Conservation (phyloP, 768 basidiomycete species). For the Cystofilobasidium capitatum region DNA sequence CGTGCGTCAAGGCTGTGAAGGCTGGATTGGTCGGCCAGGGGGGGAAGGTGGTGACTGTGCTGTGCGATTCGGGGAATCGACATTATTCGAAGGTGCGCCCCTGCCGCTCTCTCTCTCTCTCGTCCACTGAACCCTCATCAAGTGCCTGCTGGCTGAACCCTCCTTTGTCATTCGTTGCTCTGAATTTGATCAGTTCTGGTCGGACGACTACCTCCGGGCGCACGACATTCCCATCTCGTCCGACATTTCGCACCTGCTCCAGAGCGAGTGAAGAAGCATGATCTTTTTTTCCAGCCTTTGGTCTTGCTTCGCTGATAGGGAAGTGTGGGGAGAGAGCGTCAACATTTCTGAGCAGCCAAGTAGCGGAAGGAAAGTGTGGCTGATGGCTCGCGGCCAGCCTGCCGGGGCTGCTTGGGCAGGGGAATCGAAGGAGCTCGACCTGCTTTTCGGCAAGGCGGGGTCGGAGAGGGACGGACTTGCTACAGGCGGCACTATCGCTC, state of each 20-base stretch:
- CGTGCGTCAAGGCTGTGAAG: conserved; percentile 61
- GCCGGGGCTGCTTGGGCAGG: too few species aligned
- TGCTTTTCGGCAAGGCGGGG: too few species aligned
- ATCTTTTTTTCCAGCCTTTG: too few species aligned
- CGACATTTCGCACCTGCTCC: conserved; percentile 19
- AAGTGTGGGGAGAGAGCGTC: too few species aligned
- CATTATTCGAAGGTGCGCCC: conserved; percentile 22
- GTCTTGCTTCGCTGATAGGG: too few species aligned
- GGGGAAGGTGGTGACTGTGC: conserved; percentile 68
- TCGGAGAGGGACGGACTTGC: too few species aligned
- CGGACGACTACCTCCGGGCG: conserved; percentile 20
- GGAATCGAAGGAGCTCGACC: too few species aligned
- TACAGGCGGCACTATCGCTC: too few species aligned
- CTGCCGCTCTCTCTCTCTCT: neutral
- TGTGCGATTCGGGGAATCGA: conserved; percentile 46
- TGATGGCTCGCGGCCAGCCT: too few species aligned
- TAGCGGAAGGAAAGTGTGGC: too few species aligned
- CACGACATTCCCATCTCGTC: conserved; percentile 23
- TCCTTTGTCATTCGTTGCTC: neutral
- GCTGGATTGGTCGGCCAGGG: conserved; percentile 49
- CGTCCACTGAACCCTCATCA: neutral
- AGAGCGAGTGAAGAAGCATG: neutral
- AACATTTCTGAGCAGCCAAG: too few species aligned
- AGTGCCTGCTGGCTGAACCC: neutral
- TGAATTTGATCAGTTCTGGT: conserved; percentile 21